These are phyloP conservation scores for Chenopodium quinoa DNA, from an alignment of 148 eudicot genomes.

Conservation along the genomic window DNA sequence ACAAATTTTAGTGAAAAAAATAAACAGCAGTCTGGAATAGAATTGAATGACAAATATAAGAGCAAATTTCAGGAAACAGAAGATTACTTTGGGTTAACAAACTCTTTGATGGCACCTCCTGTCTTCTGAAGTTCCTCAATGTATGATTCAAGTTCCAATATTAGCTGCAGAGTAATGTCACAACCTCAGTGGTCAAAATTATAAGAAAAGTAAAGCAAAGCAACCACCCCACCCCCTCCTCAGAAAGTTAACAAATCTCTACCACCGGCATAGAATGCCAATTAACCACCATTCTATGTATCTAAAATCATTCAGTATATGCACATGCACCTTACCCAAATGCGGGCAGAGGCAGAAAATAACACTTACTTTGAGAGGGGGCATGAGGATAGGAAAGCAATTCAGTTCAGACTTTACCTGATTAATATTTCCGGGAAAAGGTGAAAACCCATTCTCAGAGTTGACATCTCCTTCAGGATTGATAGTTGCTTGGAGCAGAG, in stretches of 20 bases:
- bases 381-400: not conserved
- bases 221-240: not conserved
- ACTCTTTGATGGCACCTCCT: conserved; percentile 90
- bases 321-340: not conserved
- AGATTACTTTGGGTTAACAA: conserved; percentile 92
- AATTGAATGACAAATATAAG: not conserved
- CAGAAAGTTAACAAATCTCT: not conserved
- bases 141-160: conserved; percentile 85
- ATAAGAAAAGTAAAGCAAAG: not conserved
- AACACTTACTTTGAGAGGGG: not conserved
- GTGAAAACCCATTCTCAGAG: conserved; percentile 90
- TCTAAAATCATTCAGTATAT: not conserved
- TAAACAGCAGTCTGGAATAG: not conserved
- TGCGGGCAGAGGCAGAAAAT: not conserved
- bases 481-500: conserved; percentile 85
- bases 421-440: conserved; percentile 97
- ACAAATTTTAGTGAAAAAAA: not conserved
- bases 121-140: conserved; percentile 87
- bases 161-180: conserved; percentile 55
- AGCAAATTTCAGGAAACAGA: conserved; percentile 1
- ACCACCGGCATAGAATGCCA: not conserved
- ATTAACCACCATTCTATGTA: not conserved
- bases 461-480: conserved; percentile 94
- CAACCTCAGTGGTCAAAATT: not conserved
- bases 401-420: conserved; percentile 47